Conservation (phyloP, 768 basidiomycete species). For the Phlebiopsis gigantea region DNA sequence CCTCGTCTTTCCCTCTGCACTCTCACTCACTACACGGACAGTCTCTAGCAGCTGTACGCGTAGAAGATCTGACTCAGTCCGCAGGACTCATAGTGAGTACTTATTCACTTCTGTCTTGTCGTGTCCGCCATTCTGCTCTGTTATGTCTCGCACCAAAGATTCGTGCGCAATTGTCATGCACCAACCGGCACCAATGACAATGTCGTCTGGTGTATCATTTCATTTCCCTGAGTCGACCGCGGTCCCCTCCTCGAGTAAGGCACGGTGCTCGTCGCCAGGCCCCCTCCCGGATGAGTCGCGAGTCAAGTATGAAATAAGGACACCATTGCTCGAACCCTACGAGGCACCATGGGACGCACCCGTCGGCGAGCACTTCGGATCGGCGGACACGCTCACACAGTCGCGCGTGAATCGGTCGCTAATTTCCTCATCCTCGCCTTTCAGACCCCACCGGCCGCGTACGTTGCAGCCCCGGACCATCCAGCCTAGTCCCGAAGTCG, state of each 20-base stretch:
- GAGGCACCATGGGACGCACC: conserved; percentile 10
- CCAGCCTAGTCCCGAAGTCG: conserved; percentile 14
- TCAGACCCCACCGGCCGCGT: conserved; percentile 21
- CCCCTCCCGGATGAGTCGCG: conserved; percentile 7
- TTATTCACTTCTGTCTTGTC: background rate
- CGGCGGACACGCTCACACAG: conserved; percentile 17
- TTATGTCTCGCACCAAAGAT: conserved; percentile 6
- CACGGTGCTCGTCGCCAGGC: conserved; percentile 10
- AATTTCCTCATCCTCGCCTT: conserved; percentile 21
- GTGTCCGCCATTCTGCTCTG: conserved; percentile 15
- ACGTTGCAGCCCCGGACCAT: conserved; percentile 14
- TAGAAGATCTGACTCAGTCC: conserved; percentile 15
- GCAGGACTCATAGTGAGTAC: conserved; percentile 12
- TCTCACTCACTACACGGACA: conserved; percentile 15
- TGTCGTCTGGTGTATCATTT: conserved; percentile 1
- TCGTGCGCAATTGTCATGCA: background rate
- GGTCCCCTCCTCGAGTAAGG: conserved; percentile 13
- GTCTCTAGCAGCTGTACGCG: conserved; percentile 12
- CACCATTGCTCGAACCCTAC: conserved; percentile 10
- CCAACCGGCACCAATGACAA: background rate
- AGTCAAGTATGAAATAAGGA: conserved; percentile 15
- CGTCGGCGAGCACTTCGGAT: conserved; percentile 13
- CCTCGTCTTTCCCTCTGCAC: conserved; percentile 11
- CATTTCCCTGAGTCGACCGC: conserved; percentile 7
- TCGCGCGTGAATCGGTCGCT: conserved; percentile 21